These are phyloP conservation scores for Diaporthe eres DNA, from an alignment of 2,329 filamentous ascomycete genomes.

Conservation along the genomic window DNA sequence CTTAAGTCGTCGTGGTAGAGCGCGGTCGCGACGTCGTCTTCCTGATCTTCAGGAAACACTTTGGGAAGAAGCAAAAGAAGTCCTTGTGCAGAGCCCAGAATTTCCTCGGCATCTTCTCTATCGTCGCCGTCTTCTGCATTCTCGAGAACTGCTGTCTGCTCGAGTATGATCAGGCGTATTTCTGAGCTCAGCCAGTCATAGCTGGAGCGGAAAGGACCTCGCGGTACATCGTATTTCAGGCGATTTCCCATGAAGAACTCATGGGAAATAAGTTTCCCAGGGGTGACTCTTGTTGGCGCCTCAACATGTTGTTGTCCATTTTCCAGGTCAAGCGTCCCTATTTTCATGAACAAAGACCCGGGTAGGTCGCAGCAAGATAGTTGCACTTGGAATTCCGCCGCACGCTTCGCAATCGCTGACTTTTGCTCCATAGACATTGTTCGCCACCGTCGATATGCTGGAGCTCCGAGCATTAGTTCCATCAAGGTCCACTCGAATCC, in stretches of 20 bases:
- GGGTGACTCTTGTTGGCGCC: background rate
- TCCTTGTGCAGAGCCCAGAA: constrained; percentile 46
- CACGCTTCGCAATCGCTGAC: constrained; percentile 47
- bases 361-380: constrained; percentile 45
- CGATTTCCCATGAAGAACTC: constrained; percentile 53
- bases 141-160: constrained; percentile 46
- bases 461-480: constrained; percentile 47
- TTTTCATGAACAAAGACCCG: constrained; percentile 44
- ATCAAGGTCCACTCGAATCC: constrained; percentile 59
- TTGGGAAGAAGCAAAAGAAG: constrained; percentile 50
- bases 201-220: constrained; percentile 55
- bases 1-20: constrained; percentile 56
- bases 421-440: constrained; percentile 47
- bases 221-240: constrained; percentile 50
- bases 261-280: constrained; percentile 50
- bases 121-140: constrained; percentile 49
- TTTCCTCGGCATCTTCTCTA: constrained; percentile 50
- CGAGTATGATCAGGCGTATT: constrained; percentile 49
- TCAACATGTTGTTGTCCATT: background rate
- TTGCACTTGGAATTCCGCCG: constrained; percentile 51
- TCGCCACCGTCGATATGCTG: constrained; percentile 45
- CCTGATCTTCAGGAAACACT: constrained; percentile 48
- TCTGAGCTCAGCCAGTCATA: constrained; percentile 55
- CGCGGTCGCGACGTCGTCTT: constrained; percentile 49
- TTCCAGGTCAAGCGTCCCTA: constrained; percentile 47